These are phyloP conservation scores for Annulohypoxylon stygium DNA, from an alignment of 495 filamentous ascomycete species.

Conservation along the genomic window DNA sequence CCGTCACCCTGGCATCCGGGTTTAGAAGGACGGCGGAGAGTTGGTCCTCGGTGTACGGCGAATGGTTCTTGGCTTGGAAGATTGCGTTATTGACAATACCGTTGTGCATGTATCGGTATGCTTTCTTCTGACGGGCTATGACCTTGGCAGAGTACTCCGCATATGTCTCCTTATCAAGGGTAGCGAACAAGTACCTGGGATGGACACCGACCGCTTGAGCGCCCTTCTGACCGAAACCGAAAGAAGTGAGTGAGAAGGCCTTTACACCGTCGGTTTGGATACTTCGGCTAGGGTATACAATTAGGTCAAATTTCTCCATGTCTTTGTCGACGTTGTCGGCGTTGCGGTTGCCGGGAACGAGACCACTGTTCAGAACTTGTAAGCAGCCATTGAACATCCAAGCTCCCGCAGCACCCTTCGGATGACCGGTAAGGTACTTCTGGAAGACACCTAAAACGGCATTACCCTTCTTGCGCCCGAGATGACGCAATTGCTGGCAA, in stretches of 20 bases:
- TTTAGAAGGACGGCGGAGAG: constrained; percentile 91
- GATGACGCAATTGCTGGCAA: constrained; percentile 94
- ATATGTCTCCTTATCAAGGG: constrained; percentile 89
- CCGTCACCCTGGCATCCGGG: constrained; percentile 86
- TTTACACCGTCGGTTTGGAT: constrained; percentile 99
- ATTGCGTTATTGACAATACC: constrained; percentile 96
- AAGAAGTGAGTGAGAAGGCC: constrained; percentile 98
- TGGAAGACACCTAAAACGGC: constrained; percentile 98
- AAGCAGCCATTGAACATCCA: constrained; percentile 99
- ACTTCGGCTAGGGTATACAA: constrained; percentile 93
- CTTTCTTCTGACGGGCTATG: constrained; percentile 93
- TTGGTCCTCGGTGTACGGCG: constrained; percentile 90
- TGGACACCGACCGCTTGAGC: constrained; percentile 97
- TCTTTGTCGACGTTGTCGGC: constrained; percentile 97
- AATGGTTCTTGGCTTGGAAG: constrained; percentile 92
- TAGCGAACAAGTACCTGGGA: constrained; percentile 93
- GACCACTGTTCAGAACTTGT: constrained; percentile 91
- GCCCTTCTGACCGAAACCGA: constrained; percentile 99
- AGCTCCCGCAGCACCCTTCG: constrained; percentile 98
- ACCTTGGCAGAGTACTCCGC: constrained; percentile 87
- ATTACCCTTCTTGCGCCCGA: constrained; percentile 95
- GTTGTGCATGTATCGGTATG: constrained; percentile 98
- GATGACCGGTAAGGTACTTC: constrained; percentile 98
- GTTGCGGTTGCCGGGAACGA: constrained; percentile 97
- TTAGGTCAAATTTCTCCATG: constrained; percentile 97